Base-by-base conservation (phyloP, 2,329 filamentous ascomycete genomes). In the Karstenula rhodostoma region DNA sequence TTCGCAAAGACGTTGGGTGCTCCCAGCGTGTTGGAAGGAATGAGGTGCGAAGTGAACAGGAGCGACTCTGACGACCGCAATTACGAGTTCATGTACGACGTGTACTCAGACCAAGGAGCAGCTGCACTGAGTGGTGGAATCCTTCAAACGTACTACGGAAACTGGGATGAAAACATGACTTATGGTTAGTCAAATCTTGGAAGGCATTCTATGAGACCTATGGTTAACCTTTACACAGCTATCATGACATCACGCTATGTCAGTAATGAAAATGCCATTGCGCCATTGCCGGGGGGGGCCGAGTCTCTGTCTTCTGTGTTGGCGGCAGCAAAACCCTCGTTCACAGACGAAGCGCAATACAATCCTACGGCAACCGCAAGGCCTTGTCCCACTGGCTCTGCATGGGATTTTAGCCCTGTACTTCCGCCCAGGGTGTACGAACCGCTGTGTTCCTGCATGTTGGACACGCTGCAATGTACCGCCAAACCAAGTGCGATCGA, bases 361-460 rank as follows among this genome's bases (percentile, higher is more conserved):
- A 9, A 5, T 15, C 46, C 46, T 40, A 57, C 46, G 12, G 33
- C 44, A 9, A 43, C 35, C 12, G 2, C 44, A 13, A 19, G 6
- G 23, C 35, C 54, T 4, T 47, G 35, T 40, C 35, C 43, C 2
- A 23, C 33, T 12, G 43, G 13, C 6, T 23, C 17, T 37, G 23
- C 19, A 13, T 52, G 57, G 49, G 27, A 12, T 13, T 35, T 37
- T 13, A 40, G 19, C 8, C 1, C 22, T 12, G 29, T 43, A 22
- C 43, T 50, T 9, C 57, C 50, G 4, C 57, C 43, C 4, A 49
- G 10, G 32, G 51, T 51, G 17, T 59, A 59, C 42, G 35, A 51
- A 17, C 50, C 49, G 9, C 27, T 59, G 6, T 59, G 57, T 35
- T 48, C 57, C 17, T 59, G 57, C 33, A 50, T 59, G 51, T 12